These are phyloP conservation scores for Candida argentea DNA, from an alignment of 805 yeast genomes.

Conservation along the genomic window DNA sequence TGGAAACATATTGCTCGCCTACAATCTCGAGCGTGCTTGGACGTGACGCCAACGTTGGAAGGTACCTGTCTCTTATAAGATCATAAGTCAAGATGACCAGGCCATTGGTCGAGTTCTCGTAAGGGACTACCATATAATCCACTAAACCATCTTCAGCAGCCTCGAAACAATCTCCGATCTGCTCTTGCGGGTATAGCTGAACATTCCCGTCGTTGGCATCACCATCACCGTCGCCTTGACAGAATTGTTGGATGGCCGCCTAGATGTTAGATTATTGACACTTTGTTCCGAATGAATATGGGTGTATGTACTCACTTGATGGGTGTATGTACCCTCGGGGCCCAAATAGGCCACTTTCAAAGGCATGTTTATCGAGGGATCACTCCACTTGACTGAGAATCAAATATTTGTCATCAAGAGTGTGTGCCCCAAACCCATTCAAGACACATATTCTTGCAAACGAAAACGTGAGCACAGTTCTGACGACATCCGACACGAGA, in stretches of 20 bases:
- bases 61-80: slow-evolving; percentile 58
- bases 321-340: slow-evolving; percentile 89
- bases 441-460: no score
- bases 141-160: slow-evolving; percentile 33
- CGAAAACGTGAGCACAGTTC: slow-evolving; percentile 1
- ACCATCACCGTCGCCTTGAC: slow-evolving; percentile 18
- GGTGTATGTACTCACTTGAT: slow-evolving; percentile 43
- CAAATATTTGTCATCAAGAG: no score
- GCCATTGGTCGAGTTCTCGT: slow-evolving; percentile 93
- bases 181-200: slow-evolving; percentile 25
- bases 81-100: slow-evolving; percentile 84
- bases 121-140: slow-evolving; percentile 75
- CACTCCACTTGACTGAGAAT: no score
- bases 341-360: slow-evolving; percentile 67
- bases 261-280: slow-evolving; percentile 8
- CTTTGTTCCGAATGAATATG: background rate
- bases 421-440: no score
- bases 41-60: slow-evolving; percentile 11
- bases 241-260: slow-evolving; percentile 45
- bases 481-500: background rate
- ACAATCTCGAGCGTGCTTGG: slow-evolving; percentile 42
- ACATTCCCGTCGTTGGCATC: slow-evolving; percentile 20
- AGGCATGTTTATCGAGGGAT: slow-evolving; percentile 1
- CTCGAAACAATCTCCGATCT: slow-evolving; percentile 55
- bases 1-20: slow-evolving; percentile 74